Evolutionary conservation across 345 rosid genomes (phyloP).

Genomic region (Eucalyptus caleyi): DNA sequence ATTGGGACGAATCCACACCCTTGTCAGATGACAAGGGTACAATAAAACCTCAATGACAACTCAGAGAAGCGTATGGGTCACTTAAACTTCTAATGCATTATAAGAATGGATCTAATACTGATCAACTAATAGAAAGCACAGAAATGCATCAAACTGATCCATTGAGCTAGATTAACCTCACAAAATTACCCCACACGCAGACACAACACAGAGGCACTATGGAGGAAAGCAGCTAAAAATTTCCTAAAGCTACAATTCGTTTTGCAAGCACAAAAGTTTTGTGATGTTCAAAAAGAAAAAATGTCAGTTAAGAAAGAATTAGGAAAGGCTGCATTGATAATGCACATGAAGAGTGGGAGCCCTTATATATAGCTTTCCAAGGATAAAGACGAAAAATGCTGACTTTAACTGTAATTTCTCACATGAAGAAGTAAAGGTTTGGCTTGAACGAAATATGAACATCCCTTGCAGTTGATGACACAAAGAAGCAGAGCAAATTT

Average conservation of each 20-base stretch:
- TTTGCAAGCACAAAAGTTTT: not conserved
- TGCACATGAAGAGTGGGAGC: not conserved
- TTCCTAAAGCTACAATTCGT: not conserved
- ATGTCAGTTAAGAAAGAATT: not conserved
- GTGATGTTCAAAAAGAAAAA: not conserved
- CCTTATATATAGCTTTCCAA: not conserved
- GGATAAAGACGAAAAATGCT: not conserved
- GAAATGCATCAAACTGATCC: not conserved
- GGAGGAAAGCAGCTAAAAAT: not conserved
- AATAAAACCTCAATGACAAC: not conserved
- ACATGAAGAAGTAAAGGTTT: not conserved
- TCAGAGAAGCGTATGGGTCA: not conserved
- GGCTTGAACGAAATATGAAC: not conserved
- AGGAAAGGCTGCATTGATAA: not conserved
- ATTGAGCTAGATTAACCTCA: not conserved
- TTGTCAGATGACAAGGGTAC: not conserved
- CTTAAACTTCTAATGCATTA: not conserved
- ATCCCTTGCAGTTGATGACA: not conserved
- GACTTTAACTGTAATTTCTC: not conserved
- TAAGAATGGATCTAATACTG: not conserved
- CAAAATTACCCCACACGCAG: not conserved
- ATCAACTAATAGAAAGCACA: not conserved
- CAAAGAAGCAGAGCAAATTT: not conserved
- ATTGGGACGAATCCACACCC: not conserved
- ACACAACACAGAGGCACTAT: not conserved